phyloP scores from a whole-genome alignment of 345 rosid species.

The Gossypium australe region DNA sequence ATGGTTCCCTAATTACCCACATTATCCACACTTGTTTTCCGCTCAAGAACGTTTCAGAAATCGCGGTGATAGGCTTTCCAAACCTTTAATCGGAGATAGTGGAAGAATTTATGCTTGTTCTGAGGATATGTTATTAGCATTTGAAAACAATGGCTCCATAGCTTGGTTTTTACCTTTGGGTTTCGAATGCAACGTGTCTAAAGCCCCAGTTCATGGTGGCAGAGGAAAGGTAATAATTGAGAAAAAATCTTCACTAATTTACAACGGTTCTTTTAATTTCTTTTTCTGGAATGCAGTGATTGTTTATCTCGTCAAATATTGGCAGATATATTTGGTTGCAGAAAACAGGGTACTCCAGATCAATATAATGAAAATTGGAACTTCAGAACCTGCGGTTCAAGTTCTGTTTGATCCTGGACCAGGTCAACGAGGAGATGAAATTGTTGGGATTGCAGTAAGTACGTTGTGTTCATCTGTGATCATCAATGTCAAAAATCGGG shows the following conservation, averaged over 20 bases:
- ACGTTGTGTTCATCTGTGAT: conserved; percentile 49
- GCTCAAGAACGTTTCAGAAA: conserved; percentile 24
- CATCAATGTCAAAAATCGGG: conserved; percentile 50
- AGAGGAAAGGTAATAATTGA: conserved; percentile 41
- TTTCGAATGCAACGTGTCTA: conserved; percentile 43
- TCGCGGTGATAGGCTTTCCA: conserved; percentile 44
- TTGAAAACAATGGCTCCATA: conserved; percentile 67
- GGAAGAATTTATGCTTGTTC: conserved; percentile 67
- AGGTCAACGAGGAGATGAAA: conserved; percentile 34
- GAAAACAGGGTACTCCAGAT: conserved; percentile 63
- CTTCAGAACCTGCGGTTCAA: conserved; percentile 39
- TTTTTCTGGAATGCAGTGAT: background rate
- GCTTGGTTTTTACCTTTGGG: conserved; percentile 66
- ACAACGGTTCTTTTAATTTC: background rate
- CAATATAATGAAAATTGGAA: conserved; percentile 30
- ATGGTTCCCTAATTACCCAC: background rate
- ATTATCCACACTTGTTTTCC: conserved; percentile 1
- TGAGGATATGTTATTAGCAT: conserved; percentile 52
- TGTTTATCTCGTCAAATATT: conserved; percentile 15
- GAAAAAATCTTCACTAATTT: background rate
- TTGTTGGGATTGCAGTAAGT: conserved; percentile 65
- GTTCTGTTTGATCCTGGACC: conserved; percentile 57
- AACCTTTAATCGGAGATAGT: conserved; percentile 58
- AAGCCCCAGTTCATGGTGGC: conserved; percentile 61
- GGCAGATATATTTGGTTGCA: conserved; percentile 71